Conservation (phyloP, 257 asterid species). For the Plectranthus barbatus region DNA sequence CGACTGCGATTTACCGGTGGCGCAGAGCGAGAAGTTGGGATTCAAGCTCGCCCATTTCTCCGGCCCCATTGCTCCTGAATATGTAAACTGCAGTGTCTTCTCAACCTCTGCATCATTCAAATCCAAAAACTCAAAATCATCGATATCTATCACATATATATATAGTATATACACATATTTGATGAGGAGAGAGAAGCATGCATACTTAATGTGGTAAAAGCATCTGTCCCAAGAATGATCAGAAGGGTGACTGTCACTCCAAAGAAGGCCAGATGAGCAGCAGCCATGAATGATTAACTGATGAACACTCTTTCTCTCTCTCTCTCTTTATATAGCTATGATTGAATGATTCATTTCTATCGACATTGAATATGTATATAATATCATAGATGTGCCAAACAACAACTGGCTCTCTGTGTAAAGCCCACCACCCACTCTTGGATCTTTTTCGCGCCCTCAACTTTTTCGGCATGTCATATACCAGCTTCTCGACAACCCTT, state of each 20-base stretch:
- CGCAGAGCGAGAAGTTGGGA: slow-evolving; percentile 53
- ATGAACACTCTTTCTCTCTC: no score
- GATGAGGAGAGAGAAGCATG: not conserved
- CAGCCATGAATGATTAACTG: slow-evolving; percentile 17
- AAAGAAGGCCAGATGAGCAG: slow-evolving; percentile 11
- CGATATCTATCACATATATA: not conserved
- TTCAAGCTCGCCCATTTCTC: slow-evolving; percentile 53
- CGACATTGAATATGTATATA: not conserved
- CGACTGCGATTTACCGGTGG: slow-evolving; percentile 58
- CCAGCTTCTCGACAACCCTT: not conserved
- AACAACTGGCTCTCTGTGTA: slow-evolving; percentile 4
- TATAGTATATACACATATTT: not conserved
- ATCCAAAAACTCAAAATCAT: not conserved
- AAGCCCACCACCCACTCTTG: slow-evolving; percentile 13
- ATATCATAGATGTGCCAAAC: not conserved
- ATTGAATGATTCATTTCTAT: not conserved
- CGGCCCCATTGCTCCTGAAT: slow-evolving; percentile 68
- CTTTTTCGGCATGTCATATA: not conserved
- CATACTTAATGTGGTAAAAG: slow-evolving; percentile 16
- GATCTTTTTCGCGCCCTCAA: not conserved
- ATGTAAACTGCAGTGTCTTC: slow-evolving; percentile 36
- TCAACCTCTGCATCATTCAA: slow-evolving; percentile 9
- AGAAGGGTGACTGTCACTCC: slow-evolving; percentile 7
- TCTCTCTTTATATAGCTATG: no score
- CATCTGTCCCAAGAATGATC: slow-evolving; percentile 16